Conservation (phyloP, 2,329 filamentous ascomycete genomes). For the Aureobasidium leucospermi region DNA sequence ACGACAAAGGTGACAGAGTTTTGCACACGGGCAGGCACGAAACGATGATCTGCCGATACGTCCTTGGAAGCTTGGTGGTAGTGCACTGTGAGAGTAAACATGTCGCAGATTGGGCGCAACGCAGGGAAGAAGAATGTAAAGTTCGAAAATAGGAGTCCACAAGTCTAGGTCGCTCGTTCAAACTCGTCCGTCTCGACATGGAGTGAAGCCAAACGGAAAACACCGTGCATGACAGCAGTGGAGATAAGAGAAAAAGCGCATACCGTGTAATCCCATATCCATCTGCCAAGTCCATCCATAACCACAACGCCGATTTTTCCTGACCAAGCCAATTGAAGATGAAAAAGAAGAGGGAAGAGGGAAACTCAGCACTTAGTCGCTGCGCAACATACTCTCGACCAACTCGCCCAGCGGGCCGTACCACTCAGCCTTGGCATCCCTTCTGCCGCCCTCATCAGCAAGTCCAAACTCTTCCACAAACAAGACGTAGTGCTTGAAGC, state of each 20-base stretch:
- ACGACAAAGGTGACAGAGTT: not conserved
- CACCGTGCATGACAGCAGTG: not conserved
- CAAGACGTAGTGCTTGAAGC: slow-evolving; percentile 98
- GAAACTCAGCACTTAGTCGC: slow-evolving; percentile 51
- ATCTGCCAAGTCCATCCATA: not conserved
- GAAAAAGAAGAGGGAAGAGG: not conserved
- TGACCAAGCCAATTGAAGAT: not conserved
- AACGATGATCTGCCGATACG: not conserved
- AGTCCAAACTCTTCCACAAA: slow-evolving; percentile 96
- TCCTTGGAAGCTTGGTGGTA: not conserved
- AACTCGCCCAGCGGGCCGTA: slow-evolving; percentile 93
- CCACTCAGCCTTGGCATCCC: slow-evolving; percentile 56
- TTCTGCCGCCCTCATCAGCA: slow-evolving; percentile 58
- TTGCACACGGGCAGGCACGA: not conserved
- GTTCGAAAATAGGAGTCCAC: not conserved
- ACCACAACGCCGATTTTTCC: not conserved
- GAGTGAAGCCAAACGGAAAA: not conserved
- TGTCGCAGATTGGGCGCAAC: not conserved
- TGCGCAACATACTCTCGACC: slow-evolving; percentile 95
- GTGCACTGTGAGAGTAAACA: not conserved
- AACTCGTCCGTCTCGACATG: not conserved
- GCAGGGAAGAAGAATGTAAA: not conserved
- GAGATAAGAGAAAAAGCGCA: not conserved
- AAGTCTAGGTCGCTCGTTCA: not conserved
- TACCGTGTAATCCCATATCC: not conserved